Base-by-base conservation (phyloP, 2,329 filamentous ascomycete genomes). In the Fusarium neocosmosporiellum region DNA sequence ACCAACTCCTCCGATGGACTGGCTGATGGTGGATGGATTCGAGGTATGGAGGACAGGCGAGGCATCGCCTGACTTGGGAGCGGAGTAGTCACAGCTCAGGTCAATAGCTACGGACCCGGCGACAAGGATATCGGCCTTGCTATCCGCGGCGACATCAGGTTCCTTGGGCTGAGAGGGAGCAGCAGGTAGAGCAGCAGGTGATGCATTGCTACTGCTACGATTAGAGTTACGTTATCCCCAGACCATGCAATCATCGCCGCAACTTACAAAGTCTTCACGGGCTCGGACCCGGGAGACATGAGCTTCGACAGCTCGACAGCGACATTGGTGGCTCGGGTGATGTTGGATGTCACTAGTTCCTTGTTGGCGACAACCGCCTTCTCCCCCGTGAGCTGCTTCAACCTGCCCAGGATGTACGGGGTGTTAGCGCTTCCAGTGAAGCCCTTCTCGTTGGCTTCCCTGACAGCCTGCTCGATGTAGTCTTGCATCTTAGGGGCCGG, bases 51-150 rank as follows among this genome's bases (percentile, higher is more conserved):
- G 85, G 59, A 87, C 84, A 7, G 91, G 88, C 6, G 82, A 80
- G 7, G 62, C 64, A 24, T 80, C 75, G 10, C 76, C 78, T 3
- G 78, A 64, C 41, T 75, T 79, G 43, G 75, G 62, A 22, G 73
- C 67, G 18, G 74, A 69, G 73, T 92, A 96, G 80, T 98, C 93
- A 84, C 96, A 98, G 73, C 92, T 93, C 37, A 96, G 86, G 81
- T 98, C 96, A 70, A 98, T 87, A 18, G 96, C 96, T 33, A 98
- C 89, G 14, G 94, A 94, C n/a, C 95, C 96, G 59, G 95, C 94
- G 48, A 98, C 94, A 31, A 98, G 84, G n/a, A 98, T 88, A 73
- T 95, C 91, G 59, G 87, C 85, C 70, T 80, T 80, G 70, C 69
- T 70, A 34, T 70, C 66, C 16, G 58, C 46, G 16, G 41, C 59